Conservation (phyloP, 495 filamentous ascomycete genomes). For the Chaetomium fimeti region DNA sequence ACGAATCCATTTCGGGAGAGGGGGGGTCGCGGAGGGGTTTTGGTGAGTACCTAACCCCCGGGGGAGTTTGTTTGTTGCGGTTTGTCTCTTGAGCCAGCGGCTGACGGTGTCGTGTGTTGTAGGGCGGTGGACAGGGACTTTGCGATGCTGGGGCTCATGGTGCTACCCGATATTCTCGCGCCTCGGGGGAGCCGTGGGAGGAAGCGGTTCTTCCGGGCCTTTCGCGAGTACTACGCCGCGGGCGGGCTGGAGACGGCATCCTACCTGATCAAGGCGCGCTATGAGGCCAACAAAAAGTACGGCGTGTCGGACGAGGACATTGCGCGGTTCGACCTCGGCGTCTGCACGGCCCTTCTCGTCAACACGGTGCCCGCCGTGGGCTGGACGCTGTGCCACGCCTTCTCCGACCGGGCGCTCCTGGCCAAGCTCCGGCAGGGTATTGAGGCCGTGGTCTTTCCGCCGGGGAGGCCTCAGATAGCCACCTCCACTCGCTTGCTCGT, state of each 20-base stretch:
- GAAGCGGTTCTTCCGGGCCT: background rate
- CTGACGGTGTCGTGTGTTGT: no score
- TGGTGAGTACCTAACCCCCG: no score
- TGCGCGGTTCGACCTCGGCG: background rate
- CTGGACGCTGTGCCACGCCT: background rate
- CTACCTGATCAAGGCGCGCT: background rate
- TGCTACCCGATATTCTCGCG: background rate
- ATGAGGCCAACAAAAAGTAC: background rate
- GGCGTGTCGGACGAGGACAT: background rate
- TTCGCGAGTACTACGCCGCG: background rate
- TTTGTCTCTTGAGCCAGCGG: background rate
- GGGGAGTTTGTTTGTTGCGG: background rate
- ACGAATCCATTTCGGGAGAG: background rate
- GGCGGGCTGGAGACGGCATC: constrained; percentile 1
- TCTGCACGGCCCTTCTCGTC: background rate
- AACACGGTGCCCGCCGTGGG: background rate
- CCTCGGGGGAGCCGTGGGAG: background rate
- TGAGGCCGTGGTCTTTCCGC: background rate
- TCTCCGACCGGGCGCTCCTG: background rate
- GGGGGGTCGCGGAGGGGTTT: background rate
- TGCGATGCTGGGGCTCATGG: background rate
- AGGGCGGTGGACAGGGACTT: background rate
- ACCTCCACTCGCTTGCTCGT: background rate
- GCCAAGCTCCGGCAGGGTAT: background rate
- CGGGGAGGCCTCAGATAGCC: background rate